Evolutionary conservation across 305 asterid genomes (phyloP), one percentile per base, ranked within the genome.

Genomic region (Vinca major): DNA sequence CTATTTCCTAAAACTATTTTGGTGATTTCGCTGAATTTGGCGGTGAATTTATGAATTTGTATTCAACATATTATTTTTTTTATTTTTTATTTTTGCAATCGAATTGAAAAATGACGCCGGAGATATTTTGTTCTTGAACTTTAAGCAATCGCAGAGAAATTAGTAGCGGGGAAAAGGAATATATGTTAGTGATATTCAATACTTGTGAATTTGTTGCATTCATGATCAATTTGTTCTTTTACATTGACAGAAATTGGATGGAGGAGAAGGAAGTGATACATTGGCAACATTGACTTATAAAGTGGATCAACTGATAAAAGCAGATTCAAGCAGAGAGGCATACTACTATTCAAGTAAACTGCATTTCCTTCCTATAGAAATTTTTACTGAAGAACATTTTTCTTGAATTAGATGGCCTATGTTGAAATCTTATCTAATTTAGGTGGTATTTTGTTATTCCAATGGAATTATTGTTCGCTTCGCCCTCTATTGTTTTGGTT

Each of bases 291-390:
- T 92, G 76, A 64, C 45, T 53, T 19, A 33, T 63, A 86, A 81
- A 78, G 77, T 92, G 44, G 71, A 80, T 70, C 87, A 81, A 80
- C 79, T 90, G 68, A 88, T 26, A 80, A 77, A 77, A 66, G 84
- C 81, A 86, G 74, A 90, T 92, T 81, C 89, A 85, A 70, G 74
- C 78, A 8, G 90, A 86, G 62, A 88, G 97, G 76, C 63, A 73
- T 79, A 47, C 68, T 75, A 80, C 86, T 12, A 75, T 92, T 76
- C 71, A 72, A 78, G 98, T 92, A 83, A 75, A 66, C 69, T 65
- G 63, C 63, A 4, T 74, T 44, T 20, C 44, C 17, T 64, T 20
- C 11, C 17, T 36, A 56, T 64, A 16, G 56, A 40, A 10, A 8
- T 26, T 26, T 66, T 3, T 56, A 14, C n/a, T 43, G 21, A 37